These are phyloP conservation scores for Neurospora intermedia DNA, from an alignment of 495 filamentous ascomycete genomes.

Conservation along the genomic window DNA sequence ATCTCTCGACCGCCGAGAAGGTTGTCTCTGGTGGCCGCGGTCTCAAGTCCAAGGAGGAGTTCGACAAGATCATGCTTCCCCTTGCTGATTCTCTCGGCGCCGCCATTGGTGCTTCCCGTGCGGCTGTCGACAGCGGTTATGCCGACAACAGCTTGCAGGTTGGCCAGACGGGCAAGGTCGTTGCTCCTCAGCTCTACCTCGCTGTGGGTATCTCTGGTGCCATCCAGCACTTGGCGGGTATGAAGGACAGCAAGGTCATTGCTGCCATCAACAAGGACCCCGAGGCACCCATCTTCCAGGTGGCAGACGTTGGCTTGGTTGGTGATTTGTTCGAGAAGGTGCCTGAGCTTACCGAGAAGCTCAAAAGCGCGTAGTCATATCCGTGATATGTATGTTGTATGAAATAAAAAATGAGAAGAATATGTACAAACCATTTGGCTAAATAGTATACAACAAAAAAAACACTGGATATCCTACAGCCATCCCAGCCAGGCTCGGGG, in stretches of 20 bases:
- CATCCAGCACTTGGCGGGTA: conserved; percentile 96
- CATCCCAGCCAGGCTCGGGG: neutral
- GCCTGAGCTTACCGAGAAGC: conserved; percentile 91
- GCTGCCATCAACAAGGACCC: conserved; percentile 96
- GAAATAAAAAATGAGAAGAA: neutral
- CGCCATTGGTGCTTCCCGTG: conserved; percentile 86
- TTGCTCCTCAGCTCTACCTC: conserved; percentile 90
- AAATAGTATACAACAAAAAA: neutral
- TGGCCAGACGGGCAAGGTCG: conserved; percentile 96
- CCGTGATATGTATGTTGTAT: neutral
- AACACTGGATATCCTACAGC: neutral
- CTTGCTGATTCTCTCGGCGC: conserved; percentile 86
- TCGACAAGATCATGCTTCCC: conserved; percentile 82
- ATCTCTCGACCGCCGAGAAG: conserved; percentile 73
- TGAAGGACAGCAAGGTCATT: conserved; percentile 99
- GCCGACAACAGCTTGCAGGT: conserved; percentile 99
- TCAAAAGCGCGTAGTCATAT: conserved; percentile 49
- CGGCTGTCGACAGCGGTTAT: conserved; percentile 93
- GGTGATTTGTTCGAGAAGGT: conserved; percentile 94
- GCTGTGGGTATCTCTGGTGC: conserved; percentile 93
- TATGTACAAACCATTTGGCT: neutral
- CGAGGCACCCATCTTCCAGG: conserved; percentile 96
- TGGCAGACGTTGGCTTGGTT: conserved; percentile 90
- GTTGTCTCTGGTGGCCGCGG: conserved; percentile 94
- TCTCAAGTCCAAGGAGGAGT: conserved; percentile 93